Evolutionary conservation across 2,329 filamentous ascomycete genomes (phyloP).

Genomic region (Hymenoscyphus scutula): DNA sequence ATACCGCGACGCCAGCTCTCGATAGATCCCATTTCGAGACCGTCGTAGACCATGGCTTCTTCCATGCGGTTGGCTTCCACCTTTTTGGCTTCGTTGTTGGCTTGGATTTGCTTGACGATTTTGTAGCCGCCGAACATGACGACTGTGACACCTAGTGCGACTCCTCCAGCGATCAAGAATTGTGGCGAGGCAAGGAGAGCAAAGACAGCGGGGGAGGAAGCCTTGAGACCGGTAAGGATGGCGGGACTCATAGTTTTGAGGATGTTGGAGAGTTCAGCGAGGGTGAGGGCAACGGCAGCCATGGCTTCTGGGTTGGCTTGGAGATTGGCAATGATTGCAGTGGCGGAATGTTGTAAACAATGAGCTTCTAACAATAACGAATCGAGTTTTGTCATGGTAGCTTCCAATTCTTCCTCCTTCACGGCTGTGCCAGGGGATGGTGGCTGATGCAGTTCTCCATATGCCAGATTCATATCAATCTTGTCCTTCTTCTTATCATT

Average conservation of each 20-base stretch:
- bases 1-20: slow-evolving; percentile 38
- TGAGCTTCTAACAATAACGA: slow-evolving; percentile 79
- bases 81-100: slow-evolving; percentile 31
- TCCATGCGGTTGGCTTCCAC: slow-evolving; percentile 27
- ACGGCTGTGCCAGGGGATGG: slow-evolving; percentile 39
- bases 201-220: slow-evolving; percentile 80
- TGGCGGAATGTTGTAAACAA: slow-evolving; percentile 81
- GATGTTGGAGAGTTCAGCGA: slow-evolving; percentile 85
- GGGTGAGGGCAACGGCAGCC: slow-evolving; percentile 86
- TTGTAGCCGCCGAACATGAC: slow-evolving; percentile 97
- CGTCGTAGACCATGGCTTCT: slow-evolving; percentile 33
- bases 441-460: slow-evolving; percentile 66
- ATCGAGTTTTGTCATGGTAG: slow-evolving; percentile 73
- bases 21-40: slow-evolving; percentile 29
- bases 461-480: slow-evolving; percentile 90
- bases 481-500: slow-evolving; percentile 36
- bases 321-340: slow-evolving; percentile 75
- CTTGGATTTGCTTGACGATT: slow-evolving; percentile 83
- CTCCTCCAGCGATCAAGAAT: slow-evolving; percentile 87
- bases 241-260: slow-evolving; percentile 81
- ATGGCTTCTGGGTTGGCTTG: slow-evolving; percentile 86
- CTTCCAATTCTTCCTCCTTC: slow-evolving; percentile 59
- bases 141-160: slow-evolving; percentile 88
- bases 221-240: slow-evolving; percentile 73
- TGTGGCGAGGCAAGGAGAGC: slow-evolving; percentile 85